A percentile compares a stretch with the other conserved stretches of the same genome.
phyloP scores from a whole-genome alignment of 2,329 filamentous ascomycete species.

The Xylaria sp. region DNA sequence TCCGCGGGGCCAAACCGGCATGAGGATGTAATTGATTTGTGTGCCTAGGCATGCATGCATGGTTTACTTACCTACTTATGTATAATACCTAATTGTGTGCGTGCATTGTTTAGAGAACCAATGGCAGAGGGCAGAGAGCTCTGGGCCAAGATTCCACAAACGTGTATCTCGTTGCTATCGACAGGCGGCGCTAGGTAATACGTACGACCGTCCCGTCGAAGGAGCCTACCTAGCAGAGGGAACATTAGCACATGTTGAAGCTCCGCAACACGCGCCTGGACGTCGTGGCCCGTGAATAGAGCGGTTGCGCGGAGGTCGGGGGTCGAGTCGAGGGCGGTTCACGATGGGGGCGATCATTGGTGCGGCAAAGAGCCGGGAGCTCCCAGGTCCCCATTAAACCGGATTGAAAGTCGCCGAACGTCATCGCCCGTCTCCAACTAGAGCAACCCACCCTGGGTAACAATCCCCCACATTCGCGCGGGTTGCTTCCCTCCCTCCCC shows the following conservation, averaged over 20 bases:
- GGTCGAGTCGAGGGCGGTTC: no score
- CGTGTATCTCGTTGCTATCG: no score
- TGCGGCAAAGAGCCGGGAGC: conserved; percentile 20
- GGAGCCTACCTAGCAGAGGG: no score
- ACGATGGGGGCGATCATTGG: conserved; percentile 23
- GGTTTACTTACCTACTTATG: no score
- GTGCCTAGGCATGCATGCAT: not conserved
- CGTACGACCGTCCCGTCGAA: no score
- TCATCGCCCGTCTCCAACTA: conserved; percentile 22
- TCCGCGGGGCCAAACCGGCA: not conserved
- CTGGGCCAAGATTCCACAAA: no score
- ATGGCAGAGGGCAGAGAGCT: no score
- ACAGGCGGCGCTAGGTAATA: no score
- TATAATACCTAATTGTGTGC: no score
- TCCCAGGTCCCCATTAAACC: conserved; percentile 23
- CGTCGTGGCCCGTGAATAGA: not conserved
- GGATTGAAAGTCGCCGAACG: conserved; percentile 26
- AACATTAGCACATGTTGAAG: no score
- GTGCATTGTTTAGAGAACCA: no score
- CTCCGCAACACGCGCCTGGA: not conserved
- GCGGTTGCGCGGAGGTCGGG: conserved; percentile 2
- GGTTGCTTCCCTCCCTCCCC: no score
- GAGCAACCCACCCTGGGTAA: not conserved
- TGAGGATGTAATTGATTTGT: not conserved
- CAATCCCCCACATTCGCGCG: conserved; percentile 17